Conservation (phyloP, 2,329 filamentous ascomycete species). For the Parastagonospora nodorum region DNA sequence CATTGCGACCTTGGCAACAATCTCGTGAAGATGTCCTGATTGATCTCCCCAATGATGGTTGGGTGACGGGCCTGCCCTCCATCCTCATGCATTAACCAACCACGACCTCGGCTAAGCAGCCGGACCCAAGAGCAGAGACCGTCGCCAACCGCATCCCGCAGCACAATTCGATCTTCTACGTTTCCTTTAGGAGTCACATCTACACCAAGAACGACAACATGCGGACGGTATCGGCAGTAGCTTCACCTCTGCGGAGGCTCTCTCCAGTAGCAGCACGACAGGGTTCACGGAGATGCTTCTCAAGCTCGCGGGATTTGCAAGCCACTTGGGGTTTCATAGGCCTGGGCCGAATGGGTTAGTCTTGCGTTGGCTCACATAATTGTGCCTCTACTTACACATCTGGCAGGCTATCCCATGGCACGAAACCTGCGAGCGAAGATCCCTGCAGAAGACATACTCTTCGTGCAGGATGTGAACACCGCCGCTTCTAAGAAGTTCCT, state of each 20-base stretch:
- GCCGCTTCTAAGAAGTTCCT: conserved; percentile 62
- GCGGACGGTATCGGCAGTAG: conserved; percentile 34
- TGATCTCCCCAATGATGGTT: conserved; percentile 2
- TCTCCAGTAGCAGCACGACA: conserved; percentile 20
- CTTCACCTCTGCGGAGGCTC: conserved; percentile 33
- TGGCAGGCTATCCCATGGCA: conserved; percentile 72
- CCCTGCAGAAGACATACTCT: conserved; percentile 64
- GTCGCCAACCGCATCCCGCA: conserved; percentile 34
- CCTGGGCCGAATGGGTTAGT: conserved; percentile 57
- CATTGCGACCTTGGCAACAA: background rate
- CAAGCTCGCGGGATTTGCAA: conserved; percentile 48
- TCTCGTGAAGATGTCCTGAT: conserved; percentile 8
- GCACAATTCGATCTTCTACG: conserved; percentile 19
- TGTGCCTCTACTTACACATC: conserved; percentile 14
- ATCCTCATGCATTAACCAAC: conserved; percentile 14
- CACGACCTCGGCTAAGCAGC: conserved; percentile 42
- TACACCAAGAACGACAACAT: conserved; percentile 27
- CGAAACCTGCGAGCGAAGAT: conserved; percentile 71
- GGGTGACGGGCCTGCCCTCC: conserved; percentile 3
- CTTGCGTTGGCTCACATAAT: conserved; percentile 23
- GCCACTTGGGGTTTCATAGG: conserved; percentile 58
- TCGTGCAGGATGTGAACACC: conserved; percentile 69
- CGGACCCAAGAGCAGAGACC: conserved; percentile 35
- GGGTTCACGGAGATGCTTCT: conserved; percentile 48
- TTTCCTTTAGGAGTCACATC: conserved; percentile 15